Base-by-base conservation (phyloP, 2,329 filamentous ascomycete species). In the Chrysoporthe austroafricana region DNA sequence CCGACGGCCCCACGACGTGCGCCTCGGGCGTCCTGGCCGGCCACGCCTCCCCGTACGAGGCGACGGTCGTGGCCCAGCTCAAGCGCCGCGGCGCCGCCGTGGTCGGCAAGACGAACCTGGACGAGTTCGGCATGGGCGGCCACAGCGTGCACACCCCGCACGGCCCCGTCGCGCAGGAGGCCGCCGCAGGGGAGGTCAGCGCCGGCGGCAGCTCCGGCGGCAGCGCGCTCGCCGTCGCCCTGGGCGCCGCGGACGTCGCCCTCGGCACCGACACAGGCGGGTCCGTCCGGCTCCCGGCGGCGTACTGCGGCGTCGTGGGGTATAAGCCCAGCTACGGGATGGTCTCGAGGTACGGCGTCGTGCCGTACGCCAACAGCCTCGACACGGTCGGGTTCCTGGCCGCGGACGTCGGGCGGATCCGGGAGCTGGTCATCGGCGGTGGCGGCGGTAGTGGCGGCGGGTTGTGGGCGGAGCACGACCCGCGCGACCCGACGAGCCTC, bases 201-300 rank as follows among this genome's bases (percentile, higher is more conserved):
- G 90, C 91, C 0, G 94, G 94, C 48, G 94, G 94, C 42, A 97
- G 94, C 77, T 98, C 95, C 3, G 96, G 96, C 54, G 96, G 96
- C 21, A 97, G 94, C 77, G 96, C 96, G 3, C 87, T 96, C 11
- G 93, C 93, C 16, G 92, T 98, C 48, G 88, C 86, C 26, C 83
- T 85, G 0, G 85, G 85, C 32, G 80, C 83, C 4, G 84, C 82
- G 0, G 81, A 86, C 36, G 67, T 88, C 48, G 94, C 94, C 8
- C 81, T 99, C 39, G 96, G 96, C 21, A 98, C 96, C 26, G 96
- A 99, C 76, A 99, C 94, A 0, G 94, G 94, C 71, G 94, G 94
- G 16, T 96, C 92, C 1, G 91, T 97, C 61, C 86, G 94, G 68
- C 84, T 97, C 61, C 94, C 94, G 0, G 94, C 94, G 16, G 92